Conservation (phyloP, 371 early-diverging fungal species). For the Actinomortierella ambigua region DNA sequence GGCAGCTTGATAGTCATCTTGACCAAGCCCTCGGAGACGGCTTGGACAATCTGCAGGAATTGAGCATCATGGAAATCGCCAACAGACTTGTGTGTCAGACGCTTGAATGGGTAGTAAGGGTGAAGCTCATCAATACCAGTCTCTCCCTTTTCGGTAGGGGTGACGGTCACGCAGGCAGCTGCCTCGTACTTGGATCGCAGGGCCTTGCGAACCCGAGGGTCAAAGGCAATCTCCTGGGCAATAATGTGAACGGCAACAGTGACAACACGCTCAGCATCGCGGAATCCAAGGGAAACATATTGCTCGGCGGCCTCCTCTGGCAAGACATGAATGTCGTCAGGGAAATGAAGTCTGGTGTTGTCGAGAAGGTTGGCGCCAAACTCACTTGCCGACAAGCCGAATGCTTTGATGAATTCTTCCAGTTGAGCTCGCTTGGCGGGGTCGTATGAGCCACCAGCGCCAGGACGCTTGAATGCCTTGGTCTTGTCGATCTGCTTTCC, state of each 20-base stretch:
- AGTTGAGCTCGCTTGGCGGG: constrained; percentile 58
- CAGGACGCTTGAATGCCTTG: constrained; percentile 53
- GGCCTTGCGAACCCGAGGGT: constrained; percentile 84
- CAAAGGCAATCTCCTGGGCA: constrained; percentile 78
- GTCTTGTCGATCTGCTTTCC: constrained; percentile 61
- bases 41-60: constrained; percentile 79
- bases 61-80: constrained; percentile 71
- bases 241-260: constrained; percentile 73
- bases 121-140: constrained; percentile 80
- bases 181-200: constrained; percentile 76
- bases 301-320: constrained; percentile 69
- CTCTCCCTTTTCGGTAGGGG: constrained; percentile 85
- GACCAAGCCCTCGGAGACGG: constrained; percentile 79
- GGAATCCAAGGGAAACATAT: constrained; percentile 60
- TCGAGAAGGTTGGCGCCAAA: constrained; percentile 71
- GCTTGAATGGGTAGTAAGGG: constrained; percentile 87
- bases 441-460: constrained; percentile 59
- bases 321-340: constrained; percentile 54
- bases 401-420: constrained; percentile 56
- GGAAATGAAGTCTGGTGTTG: constrained; percentile 58
- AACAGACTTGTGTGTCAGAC: constrained; percentile 78
- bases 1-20: constrained; percentile 67
- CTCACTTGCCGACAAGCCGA: constrained; percentile 66
- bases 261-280: constrained; percentile 62
- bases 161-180: constrained; percentile 73